phyloP scores from a whole-genome alignment of 2,329 filamentous ascomycete species.

The Colletotrichum destructivum region DNA sequence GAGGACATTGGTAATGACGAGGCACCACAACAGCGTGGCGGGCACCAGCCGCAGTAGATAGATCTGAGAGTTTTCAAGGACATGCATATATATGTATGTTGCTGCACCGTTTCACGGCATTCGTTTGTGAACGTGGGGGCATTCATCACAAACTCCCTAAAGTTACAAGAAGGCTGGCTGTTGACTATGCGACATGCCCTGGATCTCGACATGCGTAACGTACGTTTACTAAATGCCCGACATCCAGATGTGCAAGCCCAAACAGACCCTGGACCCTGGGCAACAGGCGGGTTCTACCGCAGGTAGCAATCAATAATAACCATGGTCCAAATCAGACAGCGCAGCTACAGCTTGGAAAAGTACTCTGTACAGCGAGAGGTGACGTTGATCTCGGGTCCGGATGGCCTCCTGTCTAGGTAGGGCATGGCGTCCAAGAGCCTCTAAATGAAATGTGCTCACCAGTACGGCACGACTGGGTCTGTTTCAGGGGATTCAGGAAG shows the following conservation, averaged over 20 bases:
- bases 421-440: background rate
- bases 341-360: slow-evolving; percentile 39
- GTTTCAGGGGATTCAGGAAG: slow-evolving; percentile 37
- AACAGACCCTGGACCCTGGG: slow-evolving; percentile 23
- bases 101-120: background rate
- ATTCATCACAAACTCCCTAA: too few species aligned
- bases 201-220: too few species aligned
- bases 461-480: slow-evolving; percentile 30
- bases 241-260: background rate
- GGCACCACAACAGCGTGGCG: background rate
- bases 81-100: background rate
- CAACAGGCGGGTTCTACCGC: slow-evolving; percentile 38
- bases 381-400: slow-evolving; percentile 35
- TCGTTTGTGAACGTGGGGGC: too few species aligned
- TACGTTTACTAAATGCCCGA: too few species aligned
- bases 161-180: background rate
- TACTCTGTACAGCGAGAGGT: slow-evolving; percentile 29
- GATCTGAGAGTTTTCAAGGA: background rate
- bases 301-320: slow-evolving; percentile 13
- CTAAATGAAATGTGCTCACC: slow-evolving; percentile 39
- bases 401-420: background rate
- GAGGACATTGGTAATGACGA: background rate
- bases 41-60: slow-evolving; percentile 3
- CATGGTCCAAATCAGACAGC: slow-evolving; percentile 10
- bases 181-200: too few species aligned